phyloP scores from a whole-genome alignment of 1,139 yeast species.

The Hemisphaericaspora lyxosophila region DNA sequence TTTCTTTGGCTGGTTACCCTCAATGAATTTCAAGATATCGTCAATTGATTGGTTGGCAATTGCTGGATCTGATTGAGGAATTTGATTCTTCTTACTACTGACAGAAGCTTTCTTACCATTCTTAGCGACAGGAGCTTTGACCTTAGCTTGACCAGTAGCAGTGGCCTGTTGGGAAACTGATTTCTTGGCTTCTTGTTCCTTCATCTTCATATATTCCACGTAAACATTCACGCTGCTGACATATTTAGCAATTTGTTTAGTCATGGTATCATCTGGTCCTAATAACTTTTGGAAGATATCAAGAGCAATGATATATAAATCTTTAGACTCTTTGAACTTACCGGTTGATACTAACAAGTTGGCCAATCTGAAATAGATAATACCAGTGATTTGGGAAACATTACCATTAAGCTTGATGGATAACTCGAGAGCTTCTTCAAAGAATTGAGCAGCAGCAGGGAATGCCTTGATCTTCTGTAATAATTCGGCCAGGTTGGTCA shows the following conservation, averaged over 20 bases:
- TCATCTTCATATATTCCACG: conserved; percentile 32
- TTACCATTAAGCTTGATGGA: conserved; percentile 54
- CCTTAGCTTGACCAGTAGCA: conserved; percentile 2
- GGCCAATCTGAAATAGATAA: conserved; percentile 64
- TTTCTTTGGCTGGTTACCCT: conserved; percentile 39
- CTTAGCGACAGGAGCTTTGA: conserved; percentile 14
- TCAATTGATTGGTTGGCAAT: conserved; percentile 64
- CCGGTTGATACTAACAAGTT: conserved; percentile 57
- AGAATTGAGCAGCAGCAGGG: conserved; percentile 43
- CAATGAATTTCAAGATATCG: conserved; percentile 65
- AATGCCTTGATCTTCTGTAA: conserved; percentile 51
- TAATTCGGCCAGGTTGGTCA: conserved; percentile 62
- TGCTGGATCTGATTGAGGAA: conserved; percentile 46
- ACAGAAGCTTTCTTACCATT: conserved; percentile 17
- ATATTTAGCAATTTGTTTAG: conserved; percentile 66
- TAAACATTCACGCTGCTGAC: conserved; percentile 50
- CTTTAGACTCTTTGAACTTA: conserved; percentile 55
- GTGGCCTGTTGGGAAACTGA: conserved; percentile 15
- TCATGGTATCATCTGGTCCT: conserved; percentile 63
- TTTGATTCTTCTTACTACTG: conserved; percentile 26
- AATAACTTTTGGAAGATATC: conserved; percentile 53
- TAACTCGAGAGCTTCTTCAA: conserved; percentile 47
- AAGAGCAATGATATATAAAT: conserved; percentile 52
- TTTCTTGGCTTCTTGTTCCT: conserved; percentile 31
- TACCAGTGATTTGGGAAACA: conserved; percentile 57